Base-by-base conservation (phyloP, 169 alveolate species). In the Sarcocystis neurona region DNA sequence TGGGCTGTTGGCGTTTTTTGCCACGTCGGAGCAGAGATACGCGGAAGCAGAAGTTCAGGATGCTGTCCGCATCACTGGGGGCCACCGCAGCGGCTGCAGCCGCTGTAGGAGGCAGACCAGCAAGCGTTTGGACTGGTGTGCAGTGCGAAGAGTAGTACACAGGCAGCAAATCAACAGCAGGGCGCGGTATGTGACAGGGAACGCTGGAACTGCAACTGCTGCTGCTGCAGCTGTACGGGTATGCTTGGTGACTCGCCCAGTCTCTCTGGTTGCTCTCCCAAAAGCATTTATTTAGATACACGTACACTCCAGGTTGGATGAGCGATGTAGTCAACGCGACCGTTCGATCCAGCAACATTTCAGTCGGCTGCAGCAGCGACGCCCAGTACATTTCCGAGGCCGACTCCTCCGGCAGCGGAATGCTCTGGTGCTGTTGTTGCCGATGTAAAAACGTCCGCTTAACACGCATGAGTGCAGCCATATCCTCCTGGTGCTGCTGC, bases 131-230 rank as follows among this genome's bases (percentile, higher is more conserved):
- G 18, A 56, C 58, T 15, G 82, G 34, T 3, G 20, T n/a, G 3
- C 58, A 39, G 32, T 30, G 10, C 12, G 82, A 72, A 3, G 82
- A 34, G 46, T 39, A 72, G 53, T 39, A 72, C 18, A 72, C 56
- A 30, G 82, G 82, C 15, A 72, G 82, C 23, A 72, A 39, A 39
- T 72, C 82, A 37, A 72, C 2, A 30, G 82, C 15, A 1, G 82
- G 82, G 1, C 58, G 23, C 56, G 32, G 34, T 23, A 72, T 37
- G 4, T 27, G 43, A 39, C 58, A 72, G 39, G 47, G 58, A 15
- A 72, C 82, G 20, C 82, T 72, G 5, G 43, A 47, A 56, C 27
- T 72, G 82, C 82, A 72, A 39, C 82, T 72, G 82, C 82, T 72
- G 82, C 32, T 39, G 12, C 58, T 41, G 53, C 82, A 72, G 34